phyloP scores from a whole-genome alignment of 2,329 filamentous ascomycete genomes.

The Lasiodiplodia sp. region DNA sequence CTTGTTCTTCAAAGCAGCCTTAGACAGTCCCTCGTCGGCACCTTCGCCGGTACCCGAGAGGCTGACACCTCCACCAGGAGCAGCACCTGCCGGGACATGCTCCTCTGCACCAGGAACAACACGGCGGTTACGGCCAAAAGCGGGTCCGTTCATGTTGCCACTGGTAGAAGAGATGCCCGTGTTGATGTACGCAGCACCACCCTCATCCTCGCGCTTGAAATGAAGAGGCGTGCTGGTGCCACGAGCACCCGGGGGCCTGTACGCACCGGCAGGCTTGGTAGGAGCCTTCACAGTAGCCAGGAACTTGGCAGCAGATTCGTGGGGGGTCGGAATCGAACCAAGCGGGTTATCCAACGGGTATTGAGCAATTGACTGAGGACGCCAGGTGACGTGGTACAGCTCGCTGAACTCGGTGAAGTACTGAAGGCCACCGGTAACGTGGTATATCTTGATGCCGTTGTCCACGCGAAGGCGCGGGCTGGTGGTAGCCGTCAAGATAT shows the following conservation, averaged over 20 bases:
- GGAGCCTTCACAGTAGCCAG: slow-evolving; percentile 90
- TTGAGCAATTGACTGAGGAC: slow-evolving; percentile 71
- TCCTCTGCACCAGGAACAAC: slow-evolving; percentile 87
- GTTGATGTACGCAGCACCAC: slow-evolving; percentile 84
- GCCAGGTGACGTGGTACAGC: slow-evolving; percentile 87
- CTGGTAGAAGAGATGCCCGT: slow-evolving; percentile 74
- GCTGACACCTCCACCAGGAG: slow-evolving; percentile 70
- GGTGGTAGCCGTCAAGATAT: slow-evolving; percentile 96
- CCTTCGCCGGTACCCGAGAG: slow-evolving; percentile 70
- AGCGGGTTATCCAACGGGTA: slow-evolving; percentile 75
- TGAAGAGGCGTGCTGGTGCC: slow-evolving; percentile 87
- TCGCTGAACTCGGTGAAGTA: slow-evolving; percentile 96
- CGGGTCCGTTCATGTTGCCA: slow-evolving; percentile 67
- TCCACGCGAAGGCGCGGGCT: slow-evolving; percentile 94
- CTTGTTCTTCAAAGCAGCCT: slow-evolving; percentile 93
- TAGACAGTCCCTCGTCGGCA: slow-evolving; percentile 72
- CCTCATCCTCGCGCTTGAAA: slow-evolving; percentile 98
- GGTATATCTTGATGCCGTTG: slow-evolving; percentile 95
- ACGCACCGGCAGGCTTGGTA: slow-evolving; percentile 95
- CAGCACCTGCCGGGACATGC: slow-evolving; percentile 71
- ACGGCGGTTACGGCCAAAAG: slow-evolving; percentile 78
- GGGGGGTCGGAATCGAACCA: slow-evolving; percentile 75
- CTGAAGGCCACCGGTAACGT: slow-evolving; percentile 86
- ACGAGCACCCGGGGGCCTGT: slow-evolving; percentile 91
- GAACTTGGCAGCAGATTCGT: slow-evolving; percentile 82